Evolutionary conservation across 495 filamentous ascomycete species (phyloP).

Genomic region (Astrocystis sublimbata): DNA sequence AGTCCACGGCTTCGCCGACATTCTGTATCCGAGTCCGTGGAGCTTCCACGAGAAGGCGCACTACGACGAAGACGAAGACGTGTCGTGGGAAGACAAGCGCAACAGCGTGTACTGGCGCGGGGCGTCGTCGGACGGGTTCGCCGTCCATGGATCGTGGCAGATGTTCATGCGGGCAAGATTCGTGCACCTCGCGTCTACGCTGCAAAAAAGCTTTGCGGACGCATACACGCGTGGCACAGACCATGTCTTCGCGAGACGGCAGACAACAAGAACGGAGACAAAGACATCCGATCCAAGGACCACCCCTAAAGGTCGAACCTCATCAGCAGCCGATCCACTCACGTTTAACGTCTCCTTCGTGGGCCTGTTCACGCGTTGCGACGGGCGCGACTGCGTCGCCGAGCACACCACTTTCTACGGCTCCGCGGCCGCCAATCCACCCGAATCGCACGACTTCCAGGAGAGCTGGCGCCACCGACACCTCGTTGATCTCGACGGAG

Average conservation of each 20-base stretch:
- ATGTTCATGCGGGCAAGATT: slow-evolving; percentile 60
- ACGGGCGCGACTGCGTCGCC: slow-evolving; percentile 20
- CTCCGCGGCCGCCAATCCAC: slow-evolving; percentile 56
- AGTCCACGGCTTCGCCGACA: slow-evolving; percentile 60
- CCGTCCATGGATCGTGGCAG: slow-evolving; percentile 38
- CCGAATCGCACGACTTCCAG: slow-evolving; percentile 29
- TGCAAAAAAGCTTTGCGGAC: slow-evolving; percentile 14
- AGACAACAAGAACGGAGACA: no score
- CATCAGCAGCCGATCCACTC: slow-evolving; percentile 12
- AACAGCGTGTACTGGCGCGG: slow-evolving; percentile 67
- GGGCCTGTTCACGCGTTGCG: slow-evolving; percentile 54
- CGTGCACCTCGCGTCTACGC: slow-evolving; percentile 58
- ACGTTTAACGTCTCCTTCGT: slow-evolving; percentile 34
- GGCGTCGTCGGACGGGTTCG: slow-evolving; percentile 39
- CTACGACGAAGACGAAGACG: slow-evolving; percentile 56
- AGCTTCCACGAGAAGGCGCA: slow-evolving; percentile 61
- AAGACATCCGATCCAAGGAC: not conserved
- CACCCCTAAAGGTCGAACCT: not conserved
- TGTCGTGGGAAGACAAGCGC: slow-evolving; percentile 53
- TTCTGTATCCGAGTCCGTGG: slow-evolving; percentile 68
- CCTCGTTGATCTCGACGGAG: slow-evolving; percentile 70
- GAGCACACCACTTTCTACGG: slow-evolving; percentile 55
- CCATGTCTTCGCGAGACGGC: slow-evolving; percentile 10
- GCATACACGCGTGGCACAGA: slow-evolving; percentile 20
- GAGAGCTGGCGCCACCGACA: slow-evolving; percentile 56